phyloP scores from a whole-genome alignment of 1,284 basidiomycete genomes.

The Tilletia walkeri region DNA sequence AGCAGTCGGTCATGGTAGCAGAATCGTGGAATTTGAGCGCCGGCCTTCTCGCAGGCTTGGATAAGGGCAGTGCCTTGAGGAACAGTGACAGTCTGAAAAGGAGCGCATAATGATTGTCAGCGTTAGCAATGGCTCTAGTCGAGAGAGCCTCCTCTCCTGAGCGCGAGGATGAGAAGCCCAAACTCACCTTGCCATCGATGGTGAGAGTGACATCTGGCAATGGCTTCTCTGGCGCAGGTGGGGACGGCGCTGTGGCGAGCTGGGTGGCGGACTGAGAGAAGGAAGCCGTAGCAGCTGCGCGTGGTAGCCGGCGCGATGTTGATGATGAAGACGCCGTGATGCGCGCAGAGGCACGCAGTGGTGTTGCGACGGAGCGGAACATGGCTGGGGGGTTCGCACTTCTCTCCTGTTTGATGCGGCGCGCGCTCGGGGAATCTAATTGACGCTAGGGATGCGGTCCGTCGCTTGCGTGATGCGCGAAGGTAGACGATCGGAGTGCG shows the following conservation, averaged over 20 bases:
- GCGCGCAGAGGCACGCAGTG: constrained; percentile 1
- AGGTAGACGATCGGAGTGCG: too few species aligned
- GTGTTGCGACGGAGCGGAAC: constrained; percentile 3
- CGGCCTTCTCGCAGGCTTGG: constrained; percentile 73
- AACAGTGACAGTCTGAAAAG: neutral
- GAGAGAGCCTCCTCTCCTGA: too few species aligned
- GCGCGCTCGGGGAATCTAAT: too few species aligned
- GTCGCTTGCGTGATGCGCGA: too few species aligned
- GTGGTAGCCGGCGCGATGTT: neutral
- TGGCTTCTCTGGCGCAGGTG: constrained; percentile 12
- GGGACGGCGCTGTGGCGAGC: constrained; percentile 3
- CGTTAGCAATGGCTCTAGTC: too few species aligned
- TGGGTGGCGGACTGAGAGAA: neutral
- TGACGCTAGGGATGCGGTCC: too few species aligned
- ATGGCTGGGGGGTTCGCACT: neutral
- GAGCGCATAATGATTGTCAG: too few species aligned
- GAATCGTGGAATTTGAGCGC: constrained; percentile 63
- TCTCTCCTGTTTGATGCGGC: too few species aligned
- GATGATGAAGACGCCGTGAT: neutral
- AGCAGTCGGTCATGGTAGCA: constrained; percentile 82
- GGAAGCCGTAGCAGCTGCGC: neutral
- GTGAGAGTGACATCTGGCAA: constrained; percentile 46
- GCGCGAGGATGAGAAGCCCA: neutral
- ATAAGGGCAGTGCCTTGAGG: constrained; percentile 66
- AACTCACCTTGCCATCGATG: constrained; percentile 49